Evolutionary conservation across 495 filamentous ascomycete species (phyloP).

Genomic region (Daldinia concentrica): DNA sequence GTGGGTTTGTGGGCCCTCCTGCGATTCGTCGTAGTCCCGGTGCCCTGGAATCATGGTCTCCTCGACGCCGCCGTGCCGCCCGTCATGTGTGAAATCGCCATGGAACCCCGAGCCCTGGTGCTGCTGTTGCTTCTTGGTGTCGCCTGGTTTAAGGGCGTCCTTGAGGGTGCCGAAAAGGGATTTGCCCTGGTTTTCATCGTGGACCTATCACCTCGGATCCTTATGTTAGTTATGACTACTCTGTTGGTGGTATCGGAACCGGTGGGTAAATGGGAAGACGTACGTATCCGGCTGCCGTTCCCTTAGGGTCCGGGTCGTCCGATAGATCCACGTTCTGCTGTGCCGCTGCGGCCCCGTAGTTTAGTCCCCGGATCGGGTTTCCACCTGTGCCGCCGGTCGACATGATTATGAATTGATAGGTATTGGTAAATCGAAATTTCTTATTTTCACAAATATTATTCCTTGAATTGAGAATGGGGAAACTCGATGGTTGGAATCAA

Average conservation of each 20-base stretch:
- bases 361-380: constrained; percentile 15
- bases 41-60: constrained; percentile 27
- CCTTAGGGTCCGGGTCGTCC: constrained; percentile 38
- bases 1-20: constrained; percentile 15
- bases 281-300: constrained; percentile 39
- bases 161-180: constrained; percentile 32
- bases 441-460: not conserved
- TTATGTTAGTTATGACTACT: not conserved
- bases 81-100: constrained; percentile 29
- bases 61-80: constrained; percentile 26
- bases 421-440: not conserved
- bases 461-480: not conserved
- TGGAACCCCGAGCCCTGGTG: constrained; percentile 1
- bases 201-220: not conserved
- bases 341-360: constrained; percentile 12
- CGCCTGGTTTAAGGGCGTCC: constrained; percentile 37
- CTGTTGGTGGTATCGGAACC: not conserved
- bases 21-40: constrained; percentile 29
- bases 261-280: not conserved
- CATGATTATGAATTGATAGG: constrained; percentile 16
- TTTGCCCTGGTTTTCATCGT: constrained; percentile 21
- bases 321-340: constrained; percentile 24
- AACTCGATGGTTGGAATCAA: not conserved
- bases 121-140: constrained; percentile 26
- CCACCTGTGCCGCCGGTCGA: constrained; percentile 39